phyloP scores from a whole-genome alignment of 257 asterid genomes.

The Rehmannia glutinosa region DNA sequence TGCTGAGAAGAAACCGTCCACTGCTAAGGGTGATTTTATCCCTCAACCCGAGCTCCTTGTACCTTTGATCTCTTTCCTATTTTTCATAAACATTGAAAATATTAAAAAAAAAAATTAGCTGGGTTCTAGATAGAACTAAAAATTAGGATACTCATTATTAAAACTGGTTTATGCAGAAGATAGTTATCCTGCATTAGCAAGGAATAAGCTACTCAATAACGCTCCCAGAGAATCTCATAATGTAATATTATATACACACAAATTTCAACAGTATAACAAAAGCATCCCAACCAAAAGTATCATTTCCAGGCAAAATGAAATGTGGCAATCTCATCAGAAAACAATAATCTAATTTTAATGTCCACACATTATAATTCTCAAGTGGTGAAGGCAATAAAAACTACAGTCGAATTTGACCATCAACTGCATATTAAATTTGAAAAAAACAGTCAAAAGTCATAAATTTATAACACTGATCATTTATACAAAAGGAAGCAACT shows the following conservation, averaged over 20 bases:
- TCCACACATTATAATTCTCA: not conserved
- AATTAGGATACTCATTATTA: not conserved
- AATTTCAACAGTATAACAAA: not conserved
- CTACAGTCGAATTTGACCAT: slow-evolving; percentile 2
- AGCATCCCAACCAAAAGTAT: too few relatives aligned
- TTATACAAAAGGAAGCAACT: slow-evolving; percentile 10
- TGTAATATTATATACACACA: not conserved
- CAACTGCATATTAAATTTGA: not conserved
- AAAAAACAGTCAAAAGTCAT: slow-evolving; percentile 13
- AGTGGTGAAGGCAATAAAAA: slow-evolving; percentile 1
- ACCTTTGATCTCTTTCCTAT: slow-evolving; percentile 93
- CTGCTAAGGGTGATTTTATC: slow-evolving; percentile 98
- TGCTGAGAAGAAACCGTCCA: slow-evolving; percentile 88
- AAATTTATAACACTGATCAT: not conserved
- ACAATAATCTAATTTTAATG: not conserved
- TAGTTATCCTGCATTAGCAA: not conserved
- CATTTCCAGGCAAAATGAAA: not conserved
- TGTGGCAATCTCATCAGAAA: slow-evolving; percentile 3
- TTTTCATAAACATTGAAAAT: slow-evolving; percentile 15
- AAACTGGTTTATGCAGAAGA: slow-evolving; percentile 5
- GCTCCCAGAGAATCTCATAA: not conserved
- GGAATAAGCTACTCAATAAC: not conserved
- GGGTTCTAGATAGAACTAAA: not conserved
- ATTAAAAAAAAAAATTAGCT: not conserved
- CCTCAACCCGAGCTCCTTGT: slow-evolving; percentile 92